Base-by-base conservation (phyloP, 495 filamentous ascomycete genomes). In the Hypoxylon fuscum region DNA sequence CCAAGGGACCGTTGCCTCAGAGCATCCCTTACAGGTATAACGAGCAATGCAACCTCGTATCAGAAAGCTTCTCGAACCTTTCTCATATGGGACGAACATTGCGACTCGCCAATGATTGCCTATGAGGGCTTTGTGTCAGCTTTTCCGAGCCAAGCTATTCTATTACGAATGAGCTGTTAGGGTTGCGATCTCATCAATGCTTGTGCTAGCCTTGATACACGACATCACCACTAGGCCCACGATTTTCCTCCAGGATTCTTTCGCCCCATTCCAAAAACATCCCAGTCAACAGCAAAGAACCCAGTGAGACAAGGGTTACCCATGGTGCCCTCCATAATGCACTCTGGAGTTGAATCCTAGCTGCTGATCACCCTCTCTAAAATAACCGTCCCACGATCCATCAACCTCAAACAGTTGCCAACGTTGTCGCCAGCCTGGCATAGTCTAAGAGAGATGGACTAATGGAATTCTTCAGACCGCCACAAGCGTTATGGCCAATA, bases 351-450 rank as follows among this genome's bases (percentile, higher is more conserved):
- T 50, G 59, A 29, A 76, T 76, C 79, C 79, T 64, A 74, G 78
- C 32, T 44, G 79, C 43, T 72, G 80, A 81, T 81, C 79, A 78
- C 75, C 77, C 75, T 73, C 70, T 61, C 66, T 66, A 56, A 62
- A 79, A 78, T 78, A 76, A 60, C 75, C 74, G 72, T 73, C 68
- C 70, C 47, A 66, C 61, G 63, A 55, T 66, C 63, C 63, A 74
- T 74, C 65, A 73, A 76, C 64, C 67, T 77, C 73, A 74, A 77
- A 74, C 73, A 66, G 25, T 46, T 20, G 42, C 43, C 48, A 51
- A 49, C 35, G 38, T 29, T 49, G 46, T 52, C 40, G 29, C 21
- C 38, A 37, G 21, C 49, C 20, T 50, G 7, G 15, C 44, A 49
- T 55, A 51, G 14, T 48, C 46, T 56, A 52, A 15, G 14, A 45